Conservation (phyloP, 768 basidiomycete species). For the Collybia sordida region DNA sequence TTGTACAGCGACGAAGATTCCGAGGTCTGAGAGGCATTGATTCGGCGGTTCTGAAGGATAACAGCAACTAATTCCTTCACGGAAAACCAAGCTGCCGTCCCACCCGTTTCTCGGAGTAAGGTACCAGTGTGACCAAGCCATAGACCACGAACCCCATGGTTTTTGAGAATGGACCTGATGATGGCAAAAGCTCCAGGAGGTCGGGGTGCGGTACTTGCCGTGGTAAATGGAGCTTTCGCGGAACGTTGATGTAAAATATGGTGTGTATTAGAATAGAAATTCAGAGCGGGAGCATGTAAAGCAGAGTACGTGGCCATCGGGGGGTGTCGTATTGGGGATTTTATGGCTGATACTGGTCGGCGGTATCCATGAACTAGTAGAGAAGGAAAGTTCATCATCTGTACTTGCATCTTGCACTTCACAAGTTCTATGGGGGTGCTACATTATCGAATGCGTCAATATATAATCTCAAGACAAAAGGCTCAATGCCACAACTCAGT, state of each 20-base stretch:
- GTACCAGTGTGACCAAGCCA: slow-evolving; percentile 97
- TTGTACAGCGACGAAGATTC: too few species aligned
- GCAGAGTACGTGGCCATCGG: too few species aligned
- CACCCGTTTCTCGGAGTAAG: slow-evolving; percentile 90
- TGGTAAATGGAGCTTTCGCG: too few species aligned
- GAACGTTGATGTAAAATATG: too few species aligned
- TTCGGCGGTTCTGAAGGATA: slow-evolving; percentile 54
- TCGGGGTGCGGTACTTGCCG: too few species aligned
- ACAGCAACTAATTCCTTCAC: slow-evolving; percentile 78
- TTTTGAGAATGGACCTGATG: slow-evolving; percentile 2
- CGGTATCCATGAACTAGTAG: slow-evolving; percentile 41
- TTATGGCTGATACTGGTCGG: slow-evolving; percentile 72
- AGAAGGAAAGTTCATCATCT: slow-evolving; percentile 55
- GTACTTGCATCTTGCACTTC: slow-evolving; percentile 98
- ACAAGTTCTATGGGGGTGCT: slow-evolving; percentile 94
- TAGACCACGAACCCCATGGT: slow-evolving; percentile 78
- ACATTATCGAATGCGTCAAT: slow-evolving; percentile 6
- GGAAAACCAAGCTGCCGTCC: slow-evolving; percentile 88
- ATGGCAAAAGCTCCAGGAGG: too few species aligned
- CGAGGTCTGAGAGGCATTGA: too few species aligned
- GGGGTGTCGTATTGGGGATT: slow-evolving; percentile 42
- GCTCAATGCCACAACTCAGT: too few species aligned
- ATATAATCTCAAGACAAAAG: neutral
- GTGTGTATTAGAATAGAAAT: too few species aligned
- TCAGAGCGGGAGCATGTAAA: too few species aligned